A percentile compares a stretch with the other conserved stretches of the same genome.
phyloP scores from a whole-genome alignment of 129 eudicot species.

The Pseudognaphalium luteoalbum region DNA sequence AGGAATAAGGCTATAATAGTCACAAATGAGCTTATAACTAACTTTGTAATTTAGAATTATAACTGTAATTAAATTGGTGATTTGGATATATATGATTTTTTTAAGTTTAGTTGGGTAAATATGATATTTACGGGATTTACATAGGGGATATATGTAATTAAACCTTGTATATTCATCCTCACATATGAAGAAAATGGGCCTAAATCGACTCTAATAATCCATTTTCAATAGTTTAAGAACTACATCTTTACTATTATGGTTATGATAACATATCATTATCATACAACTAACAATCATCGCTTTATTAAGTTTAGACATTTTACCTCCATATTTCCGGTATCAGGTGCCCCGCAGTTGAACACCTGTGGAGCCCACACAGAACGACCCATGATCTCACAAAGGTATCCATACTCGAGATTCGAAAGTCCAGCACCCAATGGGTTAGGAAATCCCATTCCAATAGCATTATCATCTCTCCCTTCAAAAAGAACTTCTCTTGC shows the following conservation, averaged over 20 bases:
- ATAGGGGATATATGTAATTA: too few species aligned
- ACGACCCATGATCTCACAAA: conserved; percentile 95
- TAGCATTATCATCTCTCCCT: conserved; percentile 37
- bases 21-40: too few species aligned
- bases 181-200: not conserved
- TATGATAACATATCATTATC: not conserved
- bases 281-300: not conserved
- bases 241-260: not conserved
- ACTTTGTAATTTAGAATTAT: too few species aligned
- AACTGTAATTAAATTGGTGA: too few species aligned
- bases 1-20: too few species aligned
- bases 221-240: not conserved
- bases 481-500: conserved; percentile 63
- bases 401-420: conserved; percentile 92
- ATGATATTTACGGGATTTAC: too few species aligned
- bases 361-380: conserved; percentile 98
- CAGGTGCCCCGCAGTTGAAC: conserved; percentile 97
- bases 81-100: too few species aligned
- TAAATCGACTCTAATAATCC: not conserved
- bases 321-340: conserved; percentile 99
- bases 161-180: too few species aligned
- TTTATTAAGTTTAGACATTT: not conserved
- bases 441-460: conserved; percentile 38
- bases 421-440: conserved; percentile 91
- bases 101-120: too few species aligned